Evolutionary conservation across 768 basidiomycete genomes (phyloP).

Genomic region (Xerocomus potaroensis): DNA sequence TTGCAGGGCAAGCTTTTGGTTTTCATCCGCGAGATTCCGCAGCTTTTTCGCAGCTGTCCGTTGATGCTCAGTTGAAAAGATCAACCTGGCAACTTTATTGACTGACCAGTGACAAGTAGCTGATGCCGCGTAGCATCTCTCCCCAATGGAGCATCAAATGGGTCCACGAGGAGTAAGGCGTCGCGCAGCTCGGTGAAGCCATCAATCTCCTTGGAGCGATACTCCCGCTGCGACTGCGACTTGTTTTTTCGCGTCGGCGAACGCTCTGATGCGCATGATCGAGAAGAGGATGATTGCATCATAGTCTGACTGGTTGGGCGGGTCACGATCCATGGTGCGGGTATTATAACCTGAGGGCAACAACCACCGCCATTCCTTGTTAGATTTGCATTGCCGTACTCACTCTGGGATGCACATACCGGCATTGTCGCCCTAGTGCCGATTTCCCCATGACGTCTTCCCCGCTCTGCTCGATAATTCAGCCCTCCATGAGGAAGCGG

Average conservation of each 20-base stretch:
- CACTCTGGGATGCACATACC: no score
- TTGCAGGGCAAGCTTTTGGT: conserved; percentile 14
- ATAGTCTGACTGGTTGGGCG: conserved; percentile 4
- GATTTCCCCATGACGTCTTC: neutral
- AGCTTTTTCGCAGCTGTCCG: conserved; percentile 49
- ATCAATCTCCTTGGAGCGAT: conserved; percentile 29
- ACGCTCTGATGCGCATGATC: neutral
- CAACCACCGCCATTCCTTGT: conserved; percentile 2
- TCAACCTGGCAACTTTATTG: neutral
- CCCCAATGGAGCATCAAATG: conserved; percentile 20
- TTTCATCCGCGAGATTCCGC: conserved; percentile 26
- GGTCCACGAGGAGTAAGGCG: conserved; percentile 22
- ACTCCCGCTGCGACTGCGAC: conserved; percentile 26
- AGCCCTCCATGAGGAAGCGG: neutral
- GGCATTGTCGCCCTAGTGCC: neutral
- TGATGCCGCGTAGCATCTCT: conserved; percentile 30
- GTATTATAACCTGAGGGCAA: conserved; percentile 14
- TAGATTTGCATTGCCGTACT: neutral
- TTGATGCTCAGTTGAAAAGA: conserved; percentile 1
- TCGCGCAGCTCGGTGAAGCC: conserved; percentile 30
- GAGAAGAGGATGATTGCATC: conserved; percentile 18
- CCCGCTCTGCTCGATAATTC: no score
- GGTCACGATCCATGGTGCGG: conserved; percentile 6
- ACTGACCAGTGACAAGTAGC: conserved; percentile 23
- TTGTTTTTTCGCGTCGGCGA: conserved; percentile 19